Evolutionary conservation across 345 rosid species (phyloP).

Genomic region (Populus deltoides): DNA sequence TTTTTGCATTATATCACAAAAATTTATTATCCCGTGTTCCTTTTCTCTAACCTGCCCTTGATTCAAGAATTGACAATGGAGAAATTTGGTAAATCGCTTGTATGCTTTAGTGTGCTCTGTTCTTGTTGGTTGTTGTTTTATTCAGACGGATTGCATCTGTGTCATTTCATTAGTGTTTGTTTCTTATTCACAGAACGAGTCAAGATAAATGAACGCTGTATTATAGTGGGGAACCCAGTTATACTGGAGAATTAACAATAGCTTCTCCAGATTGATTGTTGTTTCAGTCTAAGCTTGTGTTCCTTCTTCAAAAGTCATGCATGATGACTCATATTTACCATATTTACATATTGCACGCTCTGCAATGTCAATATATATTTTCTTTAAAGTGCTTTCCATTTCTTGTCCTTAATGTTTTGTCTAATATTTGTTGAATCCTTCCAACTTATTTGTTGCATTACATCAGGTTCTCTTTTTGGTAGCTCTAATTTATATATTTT

Average conservation of each 20-base stretch:
- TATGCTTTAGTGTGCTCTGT: background rate
- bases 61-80: background rate
- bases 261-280: background rate
- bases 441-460: background rate
- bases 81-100: background rate
- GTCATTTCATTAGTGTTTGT: background rate
- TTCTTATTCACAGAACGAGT: background rate
- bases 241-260: background rate
- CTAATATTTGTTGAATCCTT: background rate
- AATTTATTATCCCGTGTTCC: background rate
- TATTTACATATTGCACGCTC: background rate
- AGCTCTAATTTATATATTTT: background rate
- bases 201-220: background rate
- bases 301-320: background rate
- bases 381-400: background rate
- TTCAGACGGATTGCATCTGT: background rate
- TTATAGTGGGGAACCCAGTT: background rate
- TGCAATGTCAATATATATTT: background rate
- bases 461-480: background rate
- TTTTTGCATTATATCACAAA: constrained; percentile 3
- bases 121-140: background rate
- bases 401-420: background rate
- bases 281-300: background rate
- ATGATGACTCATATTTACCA: background rate
- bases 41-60: background rate